Conservation (phyloP, 1,284 basidiomycete species). For the Abortiporus biennis region DNA sequence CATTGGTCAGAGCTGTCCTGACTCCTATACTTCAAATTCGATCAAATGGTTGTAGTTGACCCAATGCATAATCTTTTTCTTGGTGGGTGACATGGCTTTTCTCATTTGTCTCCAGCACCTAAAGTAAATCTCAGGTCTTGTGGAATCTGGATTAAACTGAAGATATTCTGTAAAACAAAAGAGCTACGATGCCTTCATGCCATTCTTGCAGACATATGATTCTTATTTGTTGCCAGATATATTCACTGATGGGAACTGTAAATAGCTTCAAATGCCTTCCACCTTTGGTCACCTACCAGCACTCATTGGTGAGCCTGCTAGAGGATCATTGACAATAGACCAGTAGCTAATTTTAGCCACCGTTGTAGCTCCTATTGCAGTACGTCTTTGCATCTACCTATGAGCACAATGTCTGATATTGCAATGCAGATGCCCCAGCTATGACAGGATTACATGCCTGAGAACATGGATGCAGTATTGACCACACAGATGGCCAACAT, state of each 20-base stretch:
- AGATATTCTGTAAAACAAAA: constrained; percentile 17
- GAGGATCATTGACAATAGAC: constrained; percentile 27
- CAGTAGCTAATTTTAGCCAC: constrained; percentile 22
- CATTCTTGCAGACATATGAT: constrained; percentile 15
- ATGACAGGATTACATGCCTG: too few relatives aligned
- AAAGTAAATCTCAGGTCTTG: constrained; percentile 20
- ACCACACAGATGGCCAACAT: too few relatives aligned
- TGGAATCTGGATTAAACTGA: constrained; percentile 20
- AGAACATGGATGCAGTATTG: too few relatives aligned
- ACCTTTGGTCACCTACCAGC: constrained; percentile 24
- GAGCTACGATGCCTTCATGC: constrained; percentile 23
- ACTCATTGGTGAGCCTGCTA: constrained; percentile 26
- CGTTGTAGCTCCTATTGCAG: too few relatives aligned
- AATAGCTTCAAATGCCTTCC: too few relatives aligned
- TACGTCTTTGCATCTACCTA: too few relatives aligned
- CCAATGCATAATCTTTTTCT: constrained; percentile 29
- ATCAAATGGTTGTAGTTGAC: constrained; percentile 24
- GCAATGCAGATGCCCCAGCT: too few relatives aligned
- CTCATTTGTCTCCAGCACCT: too few relatives aligned
- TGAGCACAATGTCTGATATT: too few relatives aligned
- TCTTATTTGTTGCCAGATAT: too few relatives aligned
- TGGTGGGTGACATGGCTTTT: constrained; percentile 16
- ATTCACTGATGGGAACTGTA: too few relatives aligned
- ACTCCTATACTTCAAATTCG: constrained; percentile 25
- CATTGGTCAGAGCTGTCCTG: constrained; percentile 24